These are phyloP conservation scores for Penicillium sp. DNA, from an alignment of 2,329 filamentous ascomycete species.

Conservation along the genomic window DNA sequence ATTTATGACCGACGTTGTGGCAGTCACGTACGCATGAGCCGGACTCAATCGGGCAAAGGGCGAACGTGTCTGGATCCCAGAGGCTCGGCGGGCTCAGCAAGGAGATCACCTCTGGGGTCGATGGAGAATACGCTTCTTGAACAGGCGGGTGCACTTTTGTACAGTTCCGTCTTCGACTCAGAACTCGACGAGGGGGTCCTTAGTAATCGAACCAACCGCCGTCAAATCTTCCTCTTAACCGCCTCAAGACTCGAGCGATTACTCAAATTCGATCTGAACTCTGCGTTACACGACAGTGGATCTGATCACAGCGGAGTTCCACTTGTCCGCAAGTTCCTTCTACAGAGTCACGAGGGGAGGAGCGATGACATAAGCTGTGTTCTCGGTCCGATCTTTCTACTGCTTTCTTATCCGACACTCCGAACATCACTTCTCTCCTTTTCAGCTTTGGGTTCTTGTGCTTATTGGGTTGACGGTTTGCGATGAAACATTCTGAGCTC, in stretches of 20 bases:
- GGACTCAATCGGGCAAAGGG: constrained; percentile 15
- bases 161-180: constrained; percentile 26
- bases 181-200: constrained; percentile 31
- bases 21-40: constrained; percentile 10
- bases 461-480: not conserved
- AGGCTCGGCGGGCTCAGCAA: constrained; percentile 12
- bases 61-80: constrained; percentile 15
- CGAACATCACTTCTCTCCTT: not conserved
- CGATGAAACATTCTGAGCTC: not conserved
- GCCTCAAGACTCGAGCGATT: not conserved
- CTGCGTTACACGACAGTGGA: not conserved
- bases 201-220: constrained; percentile 26
- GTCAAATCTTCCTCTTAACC: constrained; percentile 14
- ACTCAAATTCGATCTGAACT: not conserved
- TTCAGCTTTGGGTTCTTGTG: not conserved
- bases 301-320: not conserved
- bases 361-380: constrained; percentile 12
- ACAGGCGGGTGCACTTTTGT: constrained; percentile 20
- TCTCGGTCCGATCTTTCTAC: constrained; percentile 6
- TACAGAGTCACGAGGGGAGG: constrained; percentile 8
- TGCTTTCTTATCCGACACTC: not conserved
- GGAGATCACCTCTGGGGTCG: constrained; percentile 22
- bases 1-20: constrained; percentile 17
- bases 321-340: constrained; percentile 4
- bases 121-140: constrained; percentile 3